Conservation (phyloP, 441 rosid species). For the Oxalis stricta region DNA sequence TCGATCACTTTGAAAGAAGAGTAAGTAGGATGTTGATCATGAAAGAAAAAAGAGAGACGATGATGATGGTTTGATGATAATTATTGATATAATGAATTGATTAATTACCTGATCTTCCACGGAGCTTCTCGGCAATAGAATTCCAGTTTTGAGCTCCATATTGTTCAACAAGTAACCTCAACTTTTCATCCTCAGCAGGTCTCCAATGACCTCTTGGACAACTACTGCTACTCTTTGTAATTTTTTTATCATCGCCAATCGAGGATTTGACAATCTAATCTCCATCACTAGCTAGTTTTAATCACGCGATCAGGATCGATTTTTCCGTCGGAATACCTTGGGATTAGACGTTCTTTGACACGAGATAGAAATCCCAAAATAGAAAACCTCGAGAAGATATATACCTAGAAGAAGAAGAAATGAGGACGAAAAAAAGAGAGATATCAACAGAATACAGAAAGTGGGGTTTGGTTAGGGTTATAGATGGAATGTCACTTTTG, state of each 20-base stretch:
- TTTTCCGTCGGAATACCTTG: too few species aligned
- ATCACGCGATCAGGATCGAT: too few species aligned
- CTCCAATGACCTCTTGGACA: conserved; percentile 35
- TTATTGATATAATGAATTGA: not conserved
- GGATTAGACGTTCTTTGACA: conserved; percentile 6
- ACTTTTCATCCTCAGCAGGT: conserved; percentile 32
- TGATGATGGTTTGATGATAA: too few species aligned
- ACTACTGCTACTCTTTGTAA: too few species aligned
- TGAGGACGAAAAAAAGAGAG: too few species aligned
- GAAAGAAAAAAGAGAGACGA: too few species aligned
- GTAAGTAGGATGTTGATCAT: too few species aligned
- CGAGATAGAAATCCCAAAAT: conserved; percentile 15
- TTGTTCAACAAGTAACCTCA: conserved; percentile 32
- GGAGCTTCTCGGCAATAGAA: conserved; percentile 35
- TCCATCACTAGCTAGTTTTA: too few species aligned
- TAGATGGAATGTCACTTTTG: conserved; percentile 65
- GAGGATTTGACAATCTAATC: too few species aligned
- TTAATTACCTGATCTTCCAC: conserved; percentile 33
- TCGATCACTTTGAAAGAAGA: too few species aligned
- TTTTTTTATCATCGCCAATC: conserved; percentile 28
- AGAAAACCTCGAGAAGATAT: conserved; percentile 26
- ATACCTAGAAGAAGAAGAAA: conserved; percentile 16
- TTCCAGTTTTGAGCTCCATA: conserved; percentile 41
- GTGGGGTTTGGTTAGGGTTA: conserved; percentile 57
- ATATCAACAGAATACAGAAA: conserved; percentile 26